Evolutionary conservation across 2,329 filamentous ascomycete species (phyloP).

Genomic region (Escovopsis sp.): DNA sequence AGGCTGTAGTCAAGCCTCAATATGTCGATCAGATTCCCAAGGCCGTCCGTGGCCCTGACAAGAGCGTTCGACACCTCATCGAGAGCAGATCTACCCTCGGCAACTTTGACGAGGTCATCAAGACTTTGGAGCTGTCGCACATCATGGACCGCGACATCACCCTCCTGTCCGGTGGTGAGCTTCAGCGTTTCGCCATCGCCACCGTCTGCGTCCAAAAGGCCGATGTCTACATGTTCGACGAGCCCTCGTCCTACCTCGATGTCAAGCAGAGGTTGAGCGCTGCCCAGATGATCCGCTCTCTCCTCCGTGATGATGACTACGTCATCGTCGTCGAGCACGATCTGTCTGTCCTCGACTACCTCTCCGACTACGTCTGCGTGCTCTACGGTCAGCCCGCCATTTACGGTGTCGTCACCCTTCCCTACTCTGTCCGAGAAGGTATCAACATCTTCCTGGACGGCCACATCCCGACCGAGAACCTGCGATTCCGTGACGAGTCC

Average conservation of each 20-base stretch:
- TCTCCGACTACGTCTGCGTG: constrained; percentile 96
- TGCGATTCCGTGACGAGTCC: constrained; percentile 95
- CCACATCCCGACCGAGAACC: constrained; percentile 93
- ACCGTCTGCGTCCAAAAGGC: constrained; percentile 91
- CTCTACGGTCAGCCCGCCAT: constrained; percentile 91
- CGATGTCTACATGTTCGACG: constrained; percentile 99
- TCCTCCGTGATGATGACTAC: constrained; percentile 80
- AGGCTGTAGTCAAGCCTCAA: constrained; percentile 97
- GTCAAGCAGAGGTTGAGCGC: constrained; percentile 96
- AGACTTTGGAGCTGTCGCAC: constrained; percentile 73
- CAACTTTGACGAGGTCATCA: constrained; percentile 68
- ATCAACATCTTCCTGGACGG: constrained; percentile 99
- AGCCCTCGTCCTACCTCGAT: constrained; percentile 97
- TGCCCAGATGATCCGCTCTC: constrained; percentile 78
- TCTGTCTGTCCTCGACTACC: constrained; percentile 93
- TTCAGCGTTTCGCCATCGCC: constrained; percentile 95
- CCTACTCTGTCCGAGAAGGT: constrained; percentile 90
- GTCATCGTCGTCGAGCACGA: constrained; percentile 99
- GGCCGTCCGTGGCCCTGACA: constrained; percentile 69
- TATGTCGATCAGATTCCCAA: constrained; percentile 97
- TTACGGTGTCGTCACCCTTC: constrained; percentile 94
- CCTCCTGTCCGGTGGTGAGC: constrained; percentile 86
- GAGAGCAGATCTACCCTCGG: constrained; percentile 59
- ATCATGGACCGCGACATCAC: constrained; percentile 86
- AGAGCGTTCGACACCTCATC: constrained; percentile 66